Evolutionary conservation across 1,284 basidiomycete genomes (phyloP), one percentile per base, ranked within the genome.

Genomic region (Entoloma clypeatum): DNA sequence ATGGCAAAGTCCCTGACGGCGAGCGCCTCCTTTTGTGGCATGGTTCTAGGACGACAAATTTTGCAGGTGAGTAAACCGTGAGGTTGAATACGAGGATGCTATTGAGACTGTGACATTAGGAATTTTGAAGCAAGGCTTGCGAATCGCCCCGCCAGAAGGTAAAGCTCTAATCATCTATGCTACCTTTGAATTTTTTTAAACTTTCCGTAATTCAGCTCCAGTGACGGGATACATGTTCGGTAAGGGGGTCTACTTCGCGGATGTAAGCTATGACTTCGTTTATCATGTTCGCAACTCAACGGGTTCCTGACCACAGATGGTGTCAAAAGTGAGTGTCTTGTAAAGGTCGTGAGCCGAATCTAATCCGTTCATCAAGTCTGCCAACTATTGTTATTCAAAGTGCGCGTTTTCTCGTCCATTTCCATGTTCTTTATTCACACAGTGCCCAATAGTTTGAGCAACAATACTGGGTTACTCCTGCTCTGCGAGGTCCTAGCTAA

Each of bases 121-220:
- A 60, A 84, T 83, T 41, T 62, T 83, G 31, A 74, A 72, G 54
- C 79, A 83, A 57, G 81, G 81, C 19, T 55, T 84, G 47, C 72
- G 80, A 17, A 83, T 84, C 51, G 81, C 81, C 4, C 81, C 81
- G 23, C 79, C 80, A 5, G 79, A 84, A 68, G 77, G 71, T 73
- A 48, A 58, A 17, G 5, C 33, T 30, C 22, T 8, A 17, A n/a
- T n/a, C n/a, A n/a, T n/a, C n/a, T n/a, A n/a, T n/a, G n/a, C n/a
- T n/a, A n/a, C n/a, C n/a, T n/a, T n/a, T n/a, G n/a, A n/a, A n/a
- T n/a, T n/a, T 25, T 3, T 39, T 24, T 41, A 27, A 41, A 33
- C 4, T n/a, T 14, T 23, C 4, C 13, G 4, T 17, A n/a, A n/a
- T 35, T 4, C 39, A 73, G 74, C 75, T 19, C 75, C 75, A 41